Conservation (phyloP, 2,329 filamentous ascomycete genomes). For the Neurospora sp. region DNA sequence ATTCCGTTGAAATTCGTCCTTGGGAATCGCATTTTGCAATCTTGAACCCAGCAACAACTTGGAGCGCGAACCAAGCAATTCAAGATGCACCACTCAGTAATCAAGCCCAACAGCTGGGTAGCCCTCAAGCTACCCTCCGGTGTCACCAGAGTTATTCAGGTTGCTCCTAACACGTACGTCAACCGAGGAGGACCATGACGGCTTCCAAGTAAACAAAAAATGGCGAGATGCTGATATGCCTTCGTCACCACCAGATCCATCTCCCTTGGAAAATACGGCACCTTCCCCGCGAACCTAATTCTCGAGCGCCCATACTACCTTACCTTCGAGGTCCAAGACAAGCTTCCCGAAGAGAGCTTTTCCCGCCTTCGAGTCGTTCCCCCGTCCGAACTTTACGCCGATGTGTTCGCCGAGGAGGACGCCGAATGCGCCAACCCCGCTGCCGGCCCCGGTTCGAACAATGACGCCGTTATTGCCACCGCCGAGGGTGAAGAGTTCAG, state of each 20-base stretch:
- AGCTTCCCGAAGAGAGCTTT: conserved; percentile 51
- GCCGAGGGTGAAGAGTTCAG: conserved; percentile 35
- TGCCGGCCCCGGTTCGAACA: conserved; percentile 25
- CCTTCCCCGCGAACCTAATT: conserved; percentile 80
- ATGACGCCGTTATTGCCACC: conserved; percentile 30
- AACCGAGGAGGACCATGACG: conserved; percentile 9
- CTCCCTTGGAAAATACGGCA: conserved; percentile 85
- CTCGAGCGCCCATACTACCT: conserved; percentile 86
- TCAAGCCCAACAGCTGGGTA: conserved; percentile 52
- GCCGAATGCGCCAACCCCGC: conserved; percentile 23
- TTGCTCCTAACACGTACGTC: conserved; percentile 50
- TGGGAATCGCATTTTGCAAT: not conserved
- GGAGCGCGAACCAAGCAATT: not conserved
- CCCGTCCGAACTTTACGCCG: conserved; percentile 72
- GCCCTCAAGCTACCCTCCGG: conserved; percentile 51
- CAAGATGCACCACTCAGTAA: conserved; percentile 32
- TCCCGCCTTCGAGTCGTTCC: conserved; percentile 69
- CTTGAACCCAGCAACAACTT: not conserved
- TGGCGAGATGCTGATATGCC: not conserved
- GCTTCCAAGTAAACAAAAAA: not conserved
- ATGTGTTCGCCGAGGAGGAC: conserved; percentile 48
- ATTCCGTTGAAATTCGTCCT: not conserved
- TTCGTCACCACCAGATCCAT: conserved; percentile 53
- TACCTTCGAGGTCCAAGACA: conserved; percentile 82
- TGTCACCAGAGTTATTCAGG: conserved; percentile 45